phyloP scores from a whole-genome alignment of 2,329 filamentous ascomycete genomes.

The Diaporthe sp. region DNA sequence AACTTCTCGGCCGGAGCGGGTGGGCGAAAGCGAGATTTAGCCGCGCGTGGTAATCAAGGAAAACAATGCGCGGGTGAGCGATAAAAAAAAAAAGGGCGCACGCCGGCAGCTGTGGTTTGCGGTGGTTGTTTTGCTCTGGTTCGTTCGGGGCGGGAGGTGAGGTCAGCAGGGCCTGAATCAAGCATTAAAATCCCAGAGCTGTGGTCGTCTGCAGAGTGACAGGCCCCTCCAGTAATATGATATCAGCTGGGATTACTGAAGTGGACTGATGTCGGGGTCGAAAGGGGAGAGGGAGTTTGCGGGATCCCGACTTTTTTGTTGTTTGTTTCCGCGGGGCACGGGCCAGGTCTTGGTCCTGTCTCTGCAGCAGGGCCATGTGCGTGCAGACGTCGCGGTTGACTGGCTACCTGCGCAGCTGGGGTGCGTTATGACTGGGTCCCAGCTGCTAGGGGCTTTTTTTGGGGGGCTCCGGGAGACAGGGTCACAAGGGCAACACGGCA shows the following conservation, averaged over 20 bases:
- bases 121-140: not conserved
- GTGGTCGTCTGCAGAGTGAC: conserved; percentile 12
- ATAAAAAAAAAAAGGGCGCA: not conserved
- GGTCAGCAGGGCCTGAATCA: conserved; percentile 19
- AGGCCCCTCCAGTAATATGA: conserved; percentile 27
- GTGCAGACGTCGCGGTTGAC: conserved; percentile 9
- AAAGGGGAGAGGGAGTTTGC: conserved; percentile 25
- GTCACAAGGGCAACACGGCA: conserved; percentile 6
- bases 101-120: not conserved
- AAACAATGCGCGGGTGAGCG: not conserved
- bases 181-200: conserved; percentile 14
- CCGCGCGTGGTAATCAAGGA: conserved; percentile 15
- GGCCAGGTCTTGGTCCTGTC: conserved; percentile 4
- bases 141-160: not conserved
- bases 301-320: conserved; percentile 29
- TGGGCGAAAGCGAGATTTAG: conserved; percentile 21
- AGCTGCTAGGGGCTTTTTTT: not conserved
- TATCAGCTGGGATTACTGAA: conserved; percentile 22
- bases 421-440: conserved; percentile 7
- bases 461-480: conserved; percentile 1
- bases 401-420: not conserved
- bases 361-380: conserved; percentile 17
- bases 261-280: conserved; percentile 25
- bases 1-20: conserved; percentile 34
- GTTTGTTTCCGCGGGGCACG: conserved; percentile 29